Evolutionary conservation across 2,329 filamentous ascomycete genomes (phyloP).

Genomic region (Colletotrichum cuscutae): DNA sequence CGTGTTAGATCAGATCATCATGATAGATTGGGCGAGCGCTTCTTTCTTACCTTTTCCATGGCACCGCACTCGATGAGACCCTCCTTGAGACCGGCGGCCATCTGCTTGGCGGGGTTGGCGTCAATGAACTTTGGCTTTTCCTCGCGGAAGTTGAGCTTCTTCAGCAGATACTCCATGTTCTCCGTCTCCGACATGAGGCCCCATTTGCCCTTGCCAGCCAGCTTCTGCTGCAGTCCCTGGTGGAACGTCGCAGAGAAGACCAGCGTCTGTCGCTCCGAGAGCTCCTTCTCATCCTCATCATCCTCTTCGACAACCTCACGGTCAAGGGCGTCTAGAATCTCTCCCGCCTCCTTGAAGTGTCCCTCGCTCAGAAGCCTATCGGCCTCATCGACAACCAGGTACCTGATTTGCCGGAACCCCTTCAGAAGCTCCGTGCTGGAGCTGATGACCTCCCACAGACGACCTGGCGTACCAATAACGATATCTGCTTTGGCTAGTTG

Average conservation of each 20-base stretch:
- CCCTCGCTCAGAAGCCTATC: constrained; percentile 92
- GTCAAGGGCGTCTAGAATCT: constrained; percentile 86
- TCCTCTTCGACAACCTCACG: constrained; percentile 71
- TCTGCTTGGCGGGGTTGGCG: constrained; percentile 87
- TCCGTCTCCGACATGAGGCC: constrained; percentile 73
- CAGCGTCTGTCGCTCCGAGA: constrained; percentile 78
- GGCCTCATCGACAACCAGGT: constrained; percentile 92
- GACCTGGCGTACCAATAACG: constrained; percentile 91
- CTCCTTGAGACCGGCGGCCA: constrained; percentile 88
- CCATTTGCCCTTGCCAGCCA: constrained; percentile 78
- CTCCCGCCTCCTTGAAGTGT: constrained; percentile 92
- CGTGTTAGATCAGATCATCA: constrained; percentile 33
- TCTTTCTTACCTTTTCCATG: constrained; percentile 80
- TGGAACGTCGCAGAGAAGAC: constrained; percentile 98
- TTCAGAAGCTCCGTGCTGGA: constrained; percentile 75
- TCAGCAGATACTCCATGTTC: constrained; percentile 91
- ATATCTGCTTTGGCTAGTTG: constrained; percentile 87
- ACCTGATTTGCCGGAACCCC: constrained; percentile 78
- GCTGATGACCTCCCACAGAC: constrained; percentile 93
- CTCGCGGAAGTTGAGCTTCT: constrained; percentile 88
- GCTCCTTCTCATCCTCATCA: constrained; percentile 56
- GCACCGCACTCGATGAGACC: constrained; percentile 91
- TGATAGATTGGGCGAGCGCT: neutral
- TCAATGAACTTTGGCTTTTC: constrained; percentile 91
- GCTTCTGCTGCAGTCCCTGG: constrained; percentile 88